Base-by-base conservation (phyloP, 345 rosid genomes). In the Sisymbrium irio region DNA sequence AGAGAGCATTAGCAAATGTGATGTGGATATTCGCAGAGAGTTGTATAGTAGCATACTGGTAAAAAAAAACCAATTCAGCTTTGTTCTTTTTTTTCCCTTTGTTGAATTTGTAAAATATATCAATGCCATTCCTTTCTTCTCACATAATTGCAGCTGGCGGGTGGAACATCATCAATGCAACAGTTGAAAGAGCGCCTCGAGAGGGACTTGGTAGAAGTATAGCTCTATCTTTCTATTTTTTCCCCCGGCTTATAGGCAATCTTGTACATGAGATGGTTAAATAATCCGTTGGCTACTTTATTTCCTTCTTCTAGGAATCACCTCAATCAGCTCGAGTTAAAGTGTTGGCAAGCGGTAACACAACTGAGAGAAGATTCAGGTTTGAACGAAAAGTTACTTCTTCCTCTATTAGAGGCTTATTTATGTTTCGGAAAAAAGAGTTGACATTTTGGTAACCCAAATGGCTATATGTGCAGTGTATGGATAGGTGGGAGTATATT, bases 111-210 rank as follows among this genome's bases (percentile, higher is more conserved):
- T 17, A 55, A 13, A 14, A 20, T 32, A n/a, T 56, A 40, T 25
- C 30, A 25, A 2, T 22, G 15, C 4, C 41, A 14, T 33, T 32
- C 22, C 54, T 54, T 32, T 72, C 17, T 64, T 58, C 35, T 39
- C 27, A 41, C 37, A 19, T 61, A 14, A 42, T 39, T 71, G 15
- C 17, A 93, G 98, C 92, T 93, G 69, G 89, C 98, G 66, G 98
- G 98, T 77, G 98, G 98, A 67, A 93, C 98, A 36, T 89, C 97
- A 79, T 91, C 97, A 12, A 93, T 93, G 98, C 98, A 91, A 79
- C 97, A 93, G 77, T 65, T 91, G 82, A 93, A 93, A 87, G 98
- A 93, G 73, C 93, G 97, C 22, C 94, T 91, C 10, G 98, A 93
- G 83, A 93, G 91, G 81, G 98, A 91, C 80, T 83, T 93, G 83